Evolutionary conservation across 108 stramenopile genomes (phyloP), one percentile per base, ranked within the genome.

Genomic region (Pelagomonas calceolata): DNA sequence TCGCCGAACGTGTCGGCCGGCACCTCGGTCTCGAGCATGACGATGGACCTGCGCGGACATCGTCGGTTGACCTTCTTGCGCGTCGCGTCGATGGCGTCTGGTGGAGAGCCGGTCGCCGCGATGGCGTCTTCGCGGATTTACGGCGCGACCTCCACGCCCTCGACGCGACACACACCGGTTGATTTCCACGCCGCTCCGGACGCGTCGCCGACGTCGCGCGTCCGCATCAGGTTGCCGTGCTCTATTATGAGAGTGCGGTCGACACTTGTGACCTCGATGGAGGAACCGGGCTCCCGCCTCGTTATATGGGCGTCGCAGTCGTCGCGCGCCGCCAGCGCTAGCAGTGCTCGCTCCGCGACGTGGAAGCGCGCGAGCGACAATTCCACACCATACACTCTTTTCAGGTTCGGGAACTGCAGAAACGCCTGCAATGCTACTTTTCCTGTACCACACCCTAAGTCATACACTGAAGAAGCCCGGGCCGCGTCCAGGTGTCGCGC

Each of bases 371-470:
- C 76, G 34, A 34, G n/a, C 36, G 80, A 78, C 10, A 82, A 69
- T 74, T 82, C 81, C 18, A 80, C 70, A 1, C 81, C 79, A 36
- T 76, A 73, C 39, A 82, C 76, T 34, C 73, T 43, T 16, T 30
- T 63, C 0, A 80, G 68, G 60, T 77, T 77, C 30, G 70, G 60
- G 43, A 73, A 80, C 46, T 75, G 79, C 30, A 82, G 33, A 63
- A 80, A 82, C 12, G 74, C 76, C 77, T 78, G 81, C 75, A 82
- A 65, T 29, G 46, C 65, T 34, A 82, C 68, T 65, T 82, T 82
- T 0, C 81, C 81, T 17, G 77, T 80, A 51, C 81, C 81, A 77
- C 78, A 78, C n/a, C 81, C 81, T 37, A 82, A 73, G 36, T 82
- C 81, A 64, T 51, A 77, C 26, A 82, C 26, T 0, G 43, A 36